Conservation (phyloP, 108 stramenopile genomes). For the Fragilariopsis cylindrus region DNA sequence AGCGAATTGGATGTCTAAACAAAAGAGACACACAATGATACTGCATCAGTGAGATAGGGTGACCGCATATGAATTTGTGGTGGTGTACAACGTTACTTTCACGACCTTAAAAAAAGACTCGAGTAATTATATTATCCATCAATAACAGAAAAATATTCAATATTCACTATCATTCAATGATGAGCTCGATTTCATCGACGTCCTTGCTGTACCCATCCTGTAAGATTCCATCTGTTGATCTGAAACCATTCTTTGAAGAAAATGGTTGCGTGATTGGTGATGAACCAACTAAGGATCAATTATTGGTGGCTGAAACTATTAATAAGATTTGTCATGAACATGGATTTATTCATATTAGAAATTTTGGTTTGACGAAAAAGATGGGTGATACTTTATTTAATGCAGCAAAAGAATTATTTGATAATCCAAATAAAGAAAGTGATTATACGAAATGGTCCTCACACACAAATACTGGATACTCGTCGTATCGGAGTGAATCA, state of each 20-base stretch:
- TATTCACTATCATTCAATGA: no score
- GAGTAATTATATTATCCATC: no score
- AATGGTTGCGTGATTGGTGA: slow-evolving; percentile 3
- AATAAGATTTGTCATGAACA: background rate
- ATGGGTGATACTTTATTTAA: background rate
- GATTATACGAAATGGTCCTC: slow-evolving; percentile 5
- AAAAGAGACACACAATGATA: no score
- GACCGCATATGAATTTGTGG: no score
- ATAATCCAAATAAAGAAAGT: background rate
- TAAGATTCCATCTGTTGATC: slow-evolving; percentile 1
- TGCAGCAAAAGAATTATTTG: background rate
- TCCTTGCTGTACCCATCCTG: background rate
- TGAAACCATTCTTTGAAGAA: background rate
- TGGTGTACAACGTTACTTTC: no score
- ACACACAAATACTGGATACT: slow-evolving; percentile 30
- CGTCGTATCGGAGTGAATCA: slow-evolving; percentile 15
- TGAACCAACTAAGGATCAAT: background rate
- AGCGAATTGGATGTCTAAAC: no score
- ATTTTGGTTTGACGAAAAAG: background rate
- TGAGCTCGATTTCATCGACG: no score
- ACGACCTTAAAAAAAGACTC: no score
- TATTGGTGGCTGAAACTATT: background rate
- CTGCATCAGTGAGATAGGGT: no score
- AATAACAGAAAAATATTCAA: no score
- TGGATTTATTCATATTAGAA: background rate